A percentile compares a stretch with the other conserved stretches of the same genome.
phyloP scores from a whole-genome alignment of 2,329 filamentous ascomycete genomes.

The Diplocarpon mali region DNA sequence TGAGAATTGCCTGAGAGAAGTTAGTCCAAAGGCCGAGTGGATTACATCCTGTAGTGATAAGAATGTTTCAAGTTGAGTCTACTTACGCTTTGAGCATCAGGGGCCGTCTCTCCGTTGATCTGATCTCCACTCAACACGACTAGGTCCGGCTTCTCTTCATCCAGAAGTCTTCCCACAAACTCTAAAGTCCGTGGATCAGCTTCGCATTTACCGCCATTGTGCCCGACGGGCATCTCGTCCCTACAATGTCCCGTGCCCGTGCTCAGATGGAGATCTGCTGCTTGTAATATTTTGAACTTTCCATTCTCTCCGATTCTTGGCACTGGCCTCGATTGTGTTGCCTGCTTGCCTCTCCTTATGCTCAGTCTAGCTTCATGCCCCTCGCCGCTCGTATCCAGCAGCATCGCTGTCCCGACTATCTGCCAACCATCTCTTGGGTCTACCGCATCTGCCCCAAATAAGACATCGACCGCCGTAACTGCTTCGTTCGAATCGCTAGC shows the following conservation, averaged over 20 bases:
- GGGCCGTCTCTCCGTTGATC: constrained; percentile 86
- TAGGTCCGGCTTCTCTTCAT: constrained; percentile 88
- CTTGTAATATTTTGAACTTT: constrained; percentile 93
- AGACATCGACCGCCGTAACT: constrained; percentile 57
- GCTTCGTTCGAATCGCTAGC: constrained; percentile 35
- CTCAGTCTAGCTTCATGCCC: constrained; percentile 64
- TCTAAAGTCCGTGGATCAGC: constrained; percentile 87
- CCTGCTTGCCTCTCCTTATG: constrained; percentile 59
- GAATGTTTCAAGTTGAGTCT: background rate
- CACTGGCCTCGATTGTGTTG: constrained; percentile 54
- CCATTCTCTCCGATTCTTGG: constrained; percentile 78
- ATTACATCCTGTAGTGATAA: background rate
- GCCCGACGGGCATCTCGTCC: constrained; percentile 67
- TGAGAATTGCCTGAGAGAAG: constrained; percentile 65
- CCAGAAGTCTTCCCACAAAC: constrained; percentile 72
- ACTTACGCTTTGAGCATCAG: constrained; percentile 73
- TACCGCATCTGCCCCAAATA: constrained; percentile 67
- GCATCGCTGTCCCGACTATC: constrained; percentile 60
- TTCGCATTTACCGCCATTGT: constrained; percentile 69
- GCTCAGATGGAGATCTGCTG: constrained; percentile 87
- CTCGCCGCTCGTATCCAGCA: constrained; percentile 53
- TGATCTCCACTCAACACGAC: constrained; percentile 90
- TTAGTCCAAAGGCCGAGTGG: constrained; percentile 15
- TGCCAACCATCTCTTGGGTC: constrained; percentile 83
- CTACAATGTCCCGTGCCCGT: constrained; percentile 80